A percentile compares a stretch with the other conserved stretches of the same genome.
phyloP scores from a whole-genome alignment of 768 basidiomycete species.

The Leccinum uliginosum region DNA sequence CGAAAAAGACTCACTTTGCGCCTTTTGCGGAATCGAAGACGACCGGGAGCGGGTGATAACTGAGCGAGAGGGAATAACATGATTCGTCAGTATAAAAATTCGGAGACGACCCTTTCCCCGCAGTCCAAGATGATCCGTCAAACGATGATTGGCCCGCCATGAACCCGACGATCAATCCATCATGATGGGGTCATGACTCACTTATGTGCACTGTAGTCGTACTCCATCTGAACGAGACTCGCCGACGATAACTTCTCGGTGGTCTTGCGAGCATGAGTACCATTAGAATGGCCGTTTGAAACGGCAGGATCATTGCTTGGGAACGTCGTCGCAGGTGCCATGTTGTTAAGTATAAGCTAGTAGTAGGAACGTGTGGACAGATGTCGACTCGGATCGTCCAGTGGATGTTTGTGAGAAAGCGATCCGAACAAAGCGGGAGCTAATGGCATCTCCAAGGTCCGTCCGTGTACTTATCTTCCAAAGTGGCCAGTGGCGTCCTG shows the following conservation, averaged over 20 bases:
- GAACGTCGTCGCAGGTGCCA: conserved; percentile 24
- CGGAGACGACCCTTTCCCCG: conserved; percentile 1
- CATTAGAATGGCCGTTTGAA: conserved; percentile 15
- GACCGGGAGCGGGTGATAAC: conserved; percentile 93
- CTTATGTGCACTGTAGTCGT: conserved; percentile 86
- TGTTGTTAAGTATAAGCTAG: conserved; percentile 4
- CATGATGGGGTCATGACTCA: conserved; percentile 40
- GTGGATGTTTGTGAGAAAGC: conserved; percentile 1
- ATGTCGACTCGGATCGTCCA: background rate
- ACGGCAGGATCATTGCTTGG: background rate
- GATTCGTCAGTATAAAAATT: conserved; percentile 30
- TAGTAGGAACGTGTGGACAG: background rate
- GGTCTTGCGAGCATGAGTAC: conserved; percentile 9
- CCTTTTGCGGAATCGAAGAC: conserved; percentile 91
- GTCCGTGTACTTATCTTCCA: conserved; percentile 5
- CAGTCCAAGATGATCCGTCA: conserved; percentile 4
- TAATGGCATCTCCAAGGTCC: conserved; percentile 15
- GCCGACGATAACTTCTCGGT: conserved; percentile 46
- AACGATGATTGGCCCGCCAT: conserved; percentile 13
- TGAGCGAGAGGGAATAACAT: conserved; percentile 42
- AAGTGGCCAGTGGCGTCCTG: background rate
- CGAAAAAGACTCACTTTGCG: conserved; percentile 70
- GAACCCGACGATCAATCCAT: background rate
- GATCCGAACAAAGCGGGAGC: background rate
- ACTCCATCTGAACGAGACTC: conserved; percentile 75